A percentile compares a stretch with the other conserved stretches of the same genome.
Evolutionary conservation across 73 alveolate genomes (phyloP).

Genomic region (Halteria grandinella): DNA sequence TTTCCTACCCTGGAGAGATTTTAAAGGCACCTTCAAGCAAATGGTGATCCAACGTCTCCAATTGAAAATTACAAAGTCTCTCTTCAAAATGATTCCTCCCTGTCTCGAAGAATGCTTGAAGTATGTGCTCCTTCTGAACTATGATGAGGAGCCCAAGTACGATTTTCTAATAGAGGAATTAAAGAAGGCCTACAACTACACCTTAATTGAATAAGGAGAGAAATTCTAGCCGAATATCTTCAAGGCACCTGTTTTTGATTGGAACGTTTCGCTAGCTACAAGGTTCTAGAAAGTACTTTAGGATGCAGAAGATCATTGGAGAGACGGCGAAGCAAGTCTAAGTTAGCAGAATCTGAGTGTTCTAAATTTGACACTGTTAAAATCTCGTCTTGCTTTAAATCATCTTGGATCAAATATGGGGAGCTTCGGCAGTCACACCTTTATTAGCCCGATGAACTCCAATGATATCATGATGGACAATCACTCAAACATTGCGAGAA

Average conservation of each 20-base stretch:
- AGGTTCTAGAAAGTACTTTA: slow-evolving; percentile 15
- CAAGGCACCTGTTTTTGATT: slow-evolving; percentile 21
- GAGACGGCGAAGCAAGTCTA: slow-evolving; percentile 11
- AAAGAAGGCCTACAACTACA: slow-evolving; percentile 9
- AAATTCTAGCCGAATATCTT: background rate
- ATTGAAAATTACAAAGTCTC: slow-evolving; percentile 14
- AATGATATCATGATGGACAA: too few species aligned
- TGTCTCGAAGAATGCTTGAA: slow-evolving; percentile 25
- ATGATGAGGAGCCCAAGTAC: slow-evolving; percentile 41
- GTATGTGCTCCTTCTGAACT: slow-evolving; percentile 12
- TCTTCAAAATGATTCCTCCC: slow-evolving; percentile 27
- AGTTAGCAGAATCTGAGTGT: background rate
- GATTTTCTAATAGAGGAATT: slow-evolving; percentile 21
- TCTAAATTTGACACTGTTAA: too few species aligned
- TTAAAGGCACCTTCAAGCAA: slow-evolving; percentile 41
- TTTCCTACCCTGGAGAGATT: slow-evolving; percentile 37
- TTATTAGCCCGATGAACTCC: too few species aligned
- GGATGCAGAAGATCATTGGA: slow-evolving; percentile 24
- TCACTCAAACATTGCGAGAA: too few species aligned
- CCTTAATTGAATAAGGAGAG: background rate
- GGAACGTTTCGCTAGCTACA: slow-evolving; percentile 47
- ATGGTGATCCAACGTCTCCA: slow-evolving; percentile 25
- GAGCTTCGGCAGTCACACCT: too few species aligned
- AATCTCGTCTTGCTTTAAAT: too few species aligned
- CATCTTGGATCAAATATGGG: too few species aligned